Conservation (phyloP, 208 protist species). For the Acanthamoeba healyi region DNA sequence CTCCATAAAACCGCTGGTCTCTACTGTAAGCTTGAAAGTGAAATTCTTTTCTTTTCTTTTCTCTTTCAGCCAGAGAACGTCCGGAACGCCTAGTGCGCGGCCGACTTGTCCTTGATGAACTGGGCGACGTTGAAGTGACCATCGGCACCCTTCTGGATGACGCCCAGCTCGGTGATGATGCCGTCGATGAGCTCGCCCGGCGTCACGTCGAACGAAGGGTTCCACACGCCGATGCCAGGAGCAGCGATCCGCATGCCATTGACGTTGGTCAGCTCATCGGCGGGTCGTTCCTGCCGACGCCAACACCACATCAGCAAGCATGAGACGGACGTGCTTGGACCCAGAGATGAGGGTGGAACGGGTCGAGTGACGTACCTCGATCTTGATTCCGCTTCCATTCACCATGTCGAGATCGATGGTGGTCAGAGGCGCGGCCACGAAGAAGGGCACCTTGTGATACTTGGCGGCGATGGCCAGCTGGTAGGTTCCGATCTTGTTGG, state of each 20-base stretch:
- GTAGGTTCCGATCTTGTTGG: conserved; percentile 89
- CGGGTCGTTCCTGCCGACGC: conserved; percentile 90
- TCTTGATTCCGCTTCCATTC: conserved; percentile 92
- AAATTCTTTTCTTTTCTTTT: background rate
- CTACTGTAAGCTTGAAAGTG: background rate
- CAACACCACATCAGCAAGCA: conserved; percentile 81
- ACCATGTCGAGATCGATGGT: conserved; percentile 89
- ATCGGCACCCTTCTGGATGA: conserved; percentile 67
- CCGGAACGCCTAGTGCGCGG: too few species aligned
- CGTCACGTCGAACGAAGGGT: conserved; percentile 98
- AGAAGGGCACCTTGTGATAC: conserved; percentile 84
- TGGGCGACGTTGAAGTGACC: conserved; percentile 36
- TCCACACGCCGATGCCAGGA: conserved; percentile 94
- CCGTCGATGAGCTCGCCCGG: conserved; percentile 94
- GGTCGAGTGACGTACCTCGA: conserved; percentile 78
- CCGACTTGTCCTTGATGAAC: conserved; percentile 58
- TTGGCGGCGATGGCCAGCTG: conserved; percentile 81
- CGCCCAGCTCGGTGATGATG: conserved; percentile 84
- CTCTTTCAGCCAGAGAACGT: background rate
- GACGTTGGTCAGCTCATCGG: conserved; percentile 93
- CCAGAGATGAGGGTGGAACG: background rate
- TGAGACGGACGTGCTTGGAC: too few species aligned
- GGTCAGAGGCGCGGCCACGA: conserved; percentile 80
- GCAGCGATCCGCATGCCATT: conserved; percentile 90
- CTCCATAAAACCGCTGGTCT: background rate